Evolutionary conservation across 2,329 filamentous ascomycete genomes (phyloP).

Genomic region (Onygenales sp.): DNA sequence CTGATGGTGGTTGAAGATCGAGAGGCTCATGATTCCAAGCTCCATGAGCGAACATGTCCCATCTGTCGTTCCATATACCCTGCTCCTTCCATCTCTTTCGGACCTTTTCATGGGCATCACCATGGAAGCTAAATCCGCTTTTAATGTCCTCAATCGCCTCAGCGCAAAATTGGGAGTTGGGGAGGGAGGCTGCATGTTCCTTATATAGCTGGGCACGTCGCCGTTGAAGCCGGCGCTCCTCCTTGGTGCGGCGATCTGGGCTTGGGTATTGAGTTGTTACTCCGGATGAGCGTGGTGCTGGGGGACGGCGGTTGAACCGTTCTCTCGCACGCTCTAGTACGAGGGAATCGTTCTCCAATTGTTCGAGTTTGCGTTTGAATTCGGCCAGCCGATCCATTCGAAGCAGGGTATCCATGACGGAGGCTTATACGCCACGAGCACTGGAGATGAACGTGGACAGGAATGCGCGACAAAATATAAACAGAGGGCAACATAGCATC

Average conservation of each 20-base stretch:
- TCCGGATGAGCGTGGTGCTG: background rate
- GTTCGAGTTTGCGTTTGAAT: background rate
- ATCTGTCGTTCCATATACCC: conserved; percentile 15
- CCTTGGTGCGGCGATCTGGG: background rate
- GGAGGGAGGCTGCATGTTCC: background rate
- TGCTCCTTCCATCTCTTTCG: conserved; percentile 19
- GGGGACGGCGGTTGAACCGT: background rate
- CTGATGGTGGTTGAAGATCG: conserved; percentile 7
- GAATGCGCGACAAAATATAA: no score
- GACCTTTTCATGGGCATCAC: conserved; percentile 8
- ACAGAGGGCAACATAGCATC: no score
- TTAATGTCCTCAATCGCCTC: background rate
- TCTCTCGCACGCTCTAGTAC: background rate
- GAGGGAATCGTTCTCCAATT: background rate
- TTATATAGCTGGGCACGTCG: background rate
- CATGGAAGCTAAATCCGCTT: background rate
- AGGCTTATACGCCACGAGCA: no score
- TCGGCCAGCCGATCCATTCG: no score
- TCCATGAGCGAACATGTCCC: conserved; percentile 5
- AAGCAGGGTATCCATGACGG: no score
- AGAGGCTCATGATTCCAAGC: conserved; percentile 11
- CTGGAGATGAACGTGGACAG: no score
- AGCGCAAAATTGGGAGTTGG: background rate
- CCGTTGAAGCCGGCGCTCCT: background rate
- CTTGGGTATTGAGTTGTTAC: background rate